Evolutionary conservation across 2,329 filamentous ascomycete genomes (phyloP).

Genomic region (Raffaelea ambrosiae): DNA sequence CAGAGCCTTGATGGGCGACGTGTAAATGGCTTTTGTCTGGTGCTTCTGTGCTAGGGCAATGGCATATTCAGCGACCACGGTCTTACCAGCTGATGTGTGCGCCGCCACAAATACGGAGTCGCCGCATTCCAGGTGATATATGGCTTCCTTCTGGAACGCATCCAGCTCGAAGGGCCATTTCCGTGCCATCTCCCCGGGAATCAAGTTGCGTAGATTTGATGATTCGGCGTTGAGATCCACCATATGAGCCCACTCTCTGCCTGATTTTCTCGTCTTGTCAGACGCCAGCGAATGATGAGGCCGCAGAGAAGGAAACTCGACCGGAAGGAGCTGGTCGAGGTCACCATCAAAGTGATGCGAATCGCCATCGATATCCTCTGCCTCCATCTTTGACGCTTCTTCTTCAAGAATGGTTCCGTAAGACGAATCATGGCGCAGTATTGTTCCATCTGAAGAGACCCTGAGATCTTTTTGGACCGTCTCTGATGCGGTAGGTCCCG

Average conservation of each 20-base stretch:
- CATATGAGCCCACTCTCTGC: constrained; percentile 95
- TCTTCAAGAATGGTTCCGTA: no score
- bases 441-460: background rate
- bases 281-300: constrained; percentile 69
- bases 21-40: constrained; percentile 99
- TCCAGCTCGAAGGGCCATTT: constrained; percentile 97
- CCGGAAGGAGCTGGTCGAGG: constrained; percentile 79
- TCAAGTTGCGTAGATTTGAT: constrained; percentile 85
- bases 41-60: constrained; percentile 95
- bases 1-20: constrained; percentile 93
- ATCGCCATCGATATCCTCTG: constrained; percentile 28
- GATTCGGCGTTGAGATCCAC: constrained; percentile 92
- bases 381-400: no score
- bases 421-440: no score
- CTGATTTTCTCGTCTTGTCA: constrained; percentile 63
- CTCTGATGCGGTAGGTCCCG: background rate
- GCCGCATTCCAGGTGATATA: constrained; percentile 92
- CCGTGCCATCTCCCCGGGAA: constrained; percentile 82
- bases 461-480: background rate
- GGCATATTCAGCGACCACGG: constrained; percentile 94
- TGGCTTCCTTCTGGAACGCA: constrained; percentile 96
- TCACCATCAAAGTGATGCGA: constrained; percentile 30
- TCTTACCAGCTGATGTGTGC: constrained; percentile 96
- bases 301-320: constrained; percentile 88
- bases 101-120: constrained; percentile 98